Base-by-base conservation (phyloP, 2,329 filamentous ascomycete species). In the Talaromyces sp. region DNA sequence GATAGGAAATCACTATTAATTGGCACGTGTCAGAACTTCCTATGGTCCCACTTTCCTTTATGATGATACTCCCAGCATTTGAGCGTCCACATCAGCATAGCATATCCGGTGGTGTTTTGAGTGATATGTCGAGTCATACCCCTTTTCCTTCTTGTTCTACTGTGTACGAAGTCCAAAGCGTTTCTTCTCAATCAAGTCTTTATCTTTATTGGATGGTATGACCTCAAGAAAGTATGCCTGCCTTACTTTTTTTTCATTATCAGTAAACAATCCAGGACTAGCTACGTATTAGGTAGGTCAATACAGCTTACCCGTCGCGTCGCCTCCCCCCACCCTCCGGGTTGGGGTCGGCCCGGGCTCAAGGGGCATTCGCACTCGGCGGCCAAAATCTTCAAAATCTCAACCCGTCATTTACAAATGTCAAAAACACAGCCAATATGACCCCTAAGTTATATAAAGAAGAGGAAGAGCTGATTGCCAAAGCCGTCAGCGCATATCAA, bases 21-120 rank as follows among this genome's bases (percentile, higher is more conserved):
- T 21, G 40, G 31, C 8, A 17, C 43, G 2, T 28, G 31, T 28
- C 48, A 57, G 5, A 46, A 54, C 56, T 46, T 25, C 56, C 57
- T 53, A 50, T 56, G 28, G 33, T 61, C 22, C 57, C 35, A 33
- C 31, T 58, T 54, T 25, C 36, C 51, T 56, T 33, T 56, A 17
- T 37, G 33, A 41, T n/a, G 39, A 56, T 56, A 48, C 28, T 39
- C 36, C 22, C 55, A 19, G 54, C 54, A 39, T 57, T 45, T 40
- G 25, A 57, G 55, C 55, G 46, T 48, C 48, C 35, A 35, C 37
- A 43, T 53, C n/a, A 57, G 46, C 56, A 53, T 57, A 53, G 46
- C 56, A 52, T 57, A 53, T 25, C 37, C 28, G 48, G 40, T 43
- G 56, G 56, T 53, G 46, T 56, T 48, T 41, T 35, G 43, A 37